These are phyloP conservation scores for Pezicula carpinea DNA, from an alignment of 2,329 filamentous ascomycete genomes.

Conservation along the genomic window DNA sequence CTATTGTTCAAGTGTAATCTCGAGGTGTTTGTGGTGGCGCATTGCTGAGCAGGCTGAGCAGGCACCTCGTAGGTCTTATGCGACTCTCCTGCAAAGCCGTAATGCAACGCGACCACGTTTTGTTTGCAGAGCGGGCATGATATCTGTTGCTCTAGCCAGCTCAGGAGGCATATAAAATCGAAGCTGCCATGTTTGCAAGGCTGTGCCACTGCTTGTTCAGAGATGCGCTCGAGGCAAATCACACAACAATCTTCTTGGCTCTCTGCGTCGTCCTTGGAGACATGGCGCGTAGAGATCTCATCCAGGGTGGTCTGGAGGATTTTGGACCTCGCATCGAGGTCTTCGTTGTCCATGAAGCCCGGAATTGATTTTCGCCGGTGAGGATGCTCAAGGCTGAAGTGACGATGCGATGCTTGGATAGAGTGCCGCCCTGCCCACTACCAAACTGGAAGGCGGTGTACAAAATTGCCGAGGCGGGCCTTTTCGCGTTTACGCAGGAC, in stretches of 20 bases:
- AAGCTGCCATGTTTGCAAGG: conserved; percentile 80
- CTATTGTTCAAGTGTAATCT: conserved; percentile 8
- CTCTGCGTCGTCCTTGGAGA: conserved; percentile 27
- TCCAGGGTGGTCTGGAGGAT: conserved; percentile 38
- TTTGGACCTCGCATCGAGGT: conserved; percentile 36
- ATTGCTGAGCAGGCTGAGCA: not conserved
- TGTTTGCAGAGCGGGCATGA: conserved; percentile 76
- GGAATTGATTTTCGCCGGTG: not conserved
- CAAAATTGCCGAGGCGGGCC: not conserved
- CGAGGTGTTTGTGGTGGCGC: conserved; percentile 6
- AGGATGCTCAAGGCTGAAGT: not conserved
- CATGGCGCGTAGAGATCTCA: conserved; percentile 31
- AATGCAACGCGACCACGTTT: conserved; percentile 53
- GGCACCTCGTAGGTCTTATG: conserved; percentile 56
- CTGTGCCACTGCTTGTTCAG: conserved; percentile 64
- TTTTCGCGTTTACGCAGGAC: not conserved
- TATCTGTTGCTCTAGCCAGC: conserved; percentile 70
- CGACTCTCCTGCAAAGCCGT: conserved; percentile 51
- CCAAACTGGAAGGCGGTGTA: not conserved
- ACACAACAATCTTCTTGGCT: conserved; percentile 59
- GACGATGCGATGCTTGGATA: not conserved
- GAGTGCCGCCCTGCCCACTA: not conserved
- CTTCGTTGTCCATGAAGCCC: conserved; percentile 29
- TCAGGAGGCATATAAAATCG: conserved; percentile 79
- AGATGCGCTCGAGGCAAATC: conserved; percentile 77